Base-by-base conservation (phyloP, 108 stramenopile species). In the Aurantiochytrium sp. region DNA sequence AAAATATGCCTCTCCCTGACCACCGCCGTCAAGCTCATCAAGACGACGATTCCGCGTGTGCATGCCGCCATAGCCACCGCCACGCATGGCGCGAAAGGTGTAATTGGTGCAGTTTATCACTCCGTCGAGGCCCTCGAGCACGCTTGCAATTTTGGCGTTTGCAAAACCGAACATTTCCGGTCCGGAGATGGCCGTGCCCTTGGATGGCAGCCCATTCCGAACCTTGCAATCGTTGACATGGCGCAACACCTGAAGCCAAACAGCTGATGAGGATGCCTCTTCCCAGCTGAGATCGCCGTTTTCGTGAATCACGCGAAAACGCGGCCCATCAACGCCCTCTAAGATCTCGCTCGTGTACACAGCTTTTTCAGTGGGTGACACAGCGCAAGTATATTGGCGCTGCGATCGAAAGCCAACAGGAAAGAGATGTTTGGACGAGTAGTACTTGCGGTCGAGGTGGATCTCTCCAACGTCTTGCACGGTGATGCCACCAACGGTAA, bases 111-210 rank as follows among this genome's bases (percentile, higher is more conserved):
- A 83, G 76, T 53, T 47, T 43, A 25, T 23, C 18, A 83, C 76
- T 14, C 51, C 76, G 51, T 47, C 49, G 49, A 83, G 76, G 45
- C 76, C 76, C 76, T 83, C 76, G 76, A 83, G 45, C 10, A 83
- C 76, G 51, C 76, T 83, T 14, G 76, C 76, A 4, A 83, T 53
- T 45, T 83, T 83, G 12, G 51, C 49, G 49, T 83, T 83, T 6
- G 76, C 76, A 35, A 83, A 83, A 23, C 76, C 76, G 51, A 83
- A 83, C 76, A 83, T 83, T 53, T 83, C 76, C 19, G 76, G 76
- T 23, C 76, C 76, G 19, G 76, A 83, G 51, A 83, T 83, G 4
- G 76, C 45, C 45, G 45, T 53, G 6, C 76, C 76, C 25, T 53
- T 53, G n/a, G 45, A n/a, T 28, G 76, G 76, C 8, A 83, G 76